Evolutionary conservation across 805 yeast genomes (phyloP), one percentile per base, ranked within the genome.

Genomic region (Lipomyces sp.): DNA sequence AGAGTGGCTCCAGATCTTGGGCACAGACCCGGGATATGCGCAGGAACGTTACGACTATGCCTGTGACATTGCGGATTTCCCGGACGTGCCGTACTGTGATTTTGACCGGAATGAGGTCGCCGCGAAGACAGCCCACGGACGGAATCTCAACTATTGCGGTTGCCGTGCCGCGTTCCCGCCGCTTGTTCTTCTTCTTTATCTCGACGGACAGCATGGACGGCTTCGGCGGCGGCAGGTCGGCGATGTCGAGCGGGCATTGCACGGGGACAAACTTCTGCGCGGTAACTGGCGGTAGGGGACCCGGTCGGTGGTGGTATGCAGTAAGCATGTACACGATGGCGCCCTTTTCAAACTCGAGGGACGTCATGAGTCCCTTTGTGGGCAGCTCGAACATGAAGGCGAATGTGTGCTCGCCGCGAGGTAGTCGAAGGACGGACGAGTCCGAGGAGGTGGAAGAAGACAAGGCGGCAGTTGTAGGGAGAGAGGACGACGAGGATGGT

Each of bases 351-450:
- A 89, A 89, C 57, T 81, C 82, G 23, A 89, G 77, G 44, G 88
- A 81, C 21, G 93, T 84, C 66, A 74, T 83, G 2, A 86, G 76
- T 57, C 84, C 78, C 57, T 79, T 80, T 59, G 75, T 76, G 0
- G 96, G 96, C n/a, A 89, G 73, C 59, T 80, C 83, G 38, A 89
- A 85, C 42, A 84, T 79, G 63, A 89, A 90, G 19, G 95, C 95
- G 64, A 90, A 89, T 32, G 86, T 70, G 67, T 89, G 96, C 63
- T 86, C 91, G 37, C 96, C 96, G 61, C 61, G 58, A 14, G 59
- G 49, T 5, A 55, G 47, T 16, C 13, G 8, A n/a, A 37, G 29
- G 33, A 34, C 39, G 13, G 44, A 11, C 8, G 32, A 19, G 32
- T 43, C 23, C 22, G 16, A 35, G 32, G 3, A 13, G 32, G 37